A percentile compares a stretch with the other conserved stretches of the same genome.
Evolutionary conservation across 805 yeast genomes (phyloP).

Genomic region (Cyberlindnera xylosilytica): DNA sequence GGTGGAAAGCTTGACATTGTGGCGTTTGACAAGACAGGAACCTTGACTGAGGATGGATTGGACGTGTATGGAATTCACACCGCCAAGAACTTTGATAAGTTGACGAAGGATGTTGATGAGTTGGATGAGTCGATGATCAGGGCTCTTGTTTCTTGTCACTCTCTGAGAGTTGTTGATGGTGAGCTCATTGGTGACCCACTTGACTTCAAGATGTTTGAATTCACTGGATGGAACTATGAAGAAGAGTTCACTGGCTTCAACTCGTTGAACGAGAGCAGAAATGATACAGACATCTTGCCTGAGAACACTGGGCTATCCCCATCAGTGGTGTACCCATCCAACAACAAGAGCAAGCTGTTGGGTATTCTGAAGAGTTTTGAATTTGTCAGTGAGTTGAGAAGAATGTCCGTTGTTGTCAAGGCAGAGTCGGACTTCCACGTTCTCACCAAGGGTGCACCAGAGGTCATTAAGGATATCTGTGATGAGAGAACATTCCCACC

Average conservation of each 20-base stretch:
- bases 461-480: constrained; percentile 80
- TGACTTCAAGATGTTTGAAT: constrained; percentile 90
- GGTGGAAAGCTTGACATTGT: constrained; percentile 90
- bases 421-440: constrained; percentile 43
- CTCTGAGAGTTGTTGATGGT: constrained; percentile 72
- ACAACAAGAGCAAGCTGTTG: constrained; percentile 36
- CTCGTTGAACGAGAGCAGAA: constrained; percentile 36
- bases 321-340: constrained; percentile 45
- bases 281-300: constrained; percentile 37
- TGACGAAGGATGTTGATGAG: constrained; percentile 24
- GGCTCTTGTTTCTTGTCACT: constrained; percentile 69
- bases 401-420: constrained; percentile 84
- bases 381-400: constrained; percentile 76
- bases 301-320: constrained; percentile 45
- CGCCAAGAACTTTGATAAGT: constrained; percentile 28
- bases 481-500: constrained; percentile 65
- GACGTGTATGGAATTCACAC: constrained; percentile 75
- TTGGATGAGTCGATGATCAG: constrained; percentile 33
- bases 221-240: constrained; percentile 70
- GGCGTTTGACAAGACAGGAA: constrained; percentile 97
- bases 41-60: constrained; percentile 93
- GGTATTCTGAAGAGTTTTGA: constrained; percentile 64
- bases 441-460: constrained; percentile 96
- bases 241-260: constrained; percentile 56
- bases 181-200: constrained; percentile 91